Conservation (phyloP, 108 stramenopile genomes). For the Skeletonema grethae region DNA sequence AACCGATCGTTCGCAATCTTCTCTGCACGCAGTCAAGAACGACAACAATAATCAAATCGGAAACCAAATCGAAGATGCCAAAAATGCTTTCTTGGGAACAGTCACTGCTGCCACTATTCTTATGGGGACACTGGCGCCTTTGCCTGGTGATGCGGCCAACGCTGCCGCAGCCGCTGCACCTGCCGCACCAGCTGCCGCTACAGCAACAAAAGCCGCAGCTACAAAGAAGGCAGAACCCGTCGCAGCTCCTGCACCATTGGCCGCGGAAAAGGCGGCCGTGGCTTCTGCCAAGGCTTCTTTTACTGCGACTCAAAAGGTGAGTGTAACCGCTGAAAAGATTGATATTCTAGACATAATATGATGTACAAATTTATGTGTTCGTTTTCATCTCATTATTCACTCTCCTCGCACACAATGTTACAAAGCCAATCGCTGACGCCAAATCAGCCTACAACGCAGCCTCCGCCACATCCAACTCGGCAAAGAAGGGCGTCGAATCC, state of each 20-base stretch:
- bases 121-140: conserved; percentile 8
- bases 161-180: background rate
- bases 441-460: background rate
- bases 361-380: background rate
- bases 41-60: background rate
- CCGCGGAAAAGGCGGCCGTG: conserved; percentile 6
- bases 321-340: background rate
- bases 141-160: background rate
- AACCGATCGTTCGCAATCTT: background rate
- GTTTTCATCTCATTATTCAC: background rate
- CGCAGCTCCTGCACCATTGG: background rate
- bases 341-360: background rate
- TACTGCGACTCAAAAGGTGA: background rate
- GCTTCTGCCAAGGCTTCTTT: conserved; percentile 5
- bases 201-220: background rate
- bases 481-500: background rate
- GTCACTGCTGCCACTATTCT: conserved; percentile 4
- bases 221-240: background rate
- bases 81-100: conserved; percentile 4
- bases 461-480: background rate
- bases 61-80: conserved; percentile 1
- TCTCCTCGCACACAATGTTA: background rate
- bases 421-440: conserved; percentile 10
- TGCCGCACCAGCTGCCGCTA: background rate
- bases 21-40: background rate